Base-by-base conservation (phyloP, 768 basidiomycete genomes). In the Lentinus tigrinus region DNA sequence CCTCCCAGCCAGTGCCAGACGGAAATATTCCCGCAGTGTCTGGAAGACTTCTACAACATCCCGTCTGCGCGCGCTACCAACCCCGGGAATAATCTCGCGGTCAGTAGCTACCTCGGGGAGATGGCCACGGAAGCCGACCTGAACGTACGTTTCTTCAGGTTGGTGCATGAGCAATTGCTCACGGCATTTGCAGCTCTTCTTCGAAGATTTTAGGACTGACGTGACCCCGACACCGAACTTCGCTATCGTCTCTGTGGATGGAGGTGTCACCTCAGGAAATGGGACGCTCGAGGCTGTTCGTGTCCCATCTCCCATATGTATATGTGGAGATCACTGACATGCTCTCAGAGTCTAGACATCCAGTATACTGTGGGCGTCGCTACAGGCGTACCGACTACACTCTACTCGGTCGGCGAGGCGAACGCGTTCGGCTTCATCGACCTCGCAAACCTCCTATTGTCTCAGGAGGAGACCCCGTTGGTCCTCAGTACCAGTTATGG, bases 281-380 rank as follows among this genome's bases (percentile, higher is more conserved):
- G 19, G 17, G 16, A 40, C 36, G 14, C 56, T 65, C 44, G 70
- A 71, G 49, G 69, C 69, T 19, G 63, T 63, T 52, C n/a, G 67
- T 65, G 10, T n/a, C n/a, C n/a, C 4, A 7, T 31, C 1, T 3
- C 11, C 1, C 31, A 3, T 7, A 31, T 1, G 7, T 31, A 11
- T 11, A 31, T 6, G 31, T 7, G 31, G 11, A 7, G 31, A 31
- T 31, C 11, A 3, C 3, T 31, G 31, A 31, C 40, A 6, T 13
- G 23, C 1, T 44, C 19, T 21, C 38, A 69, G 69, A 65, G 70
- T 55, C 64, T 75, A 26, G 74, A 75, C 56, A 71, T 68, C 19
- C 71, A 75, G 39, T 73, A 72, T 56, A 74, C 73, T 6, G 57
- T 74, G 31, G 73, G 73, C 13, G 38, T 74, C 46, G 67, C 70